These are phyloP conservation scores for Paradendryphiella salina DNA, from an alignment of 2,329 filamentous ascomycete species.

Conservation along the genomic window DNA sequence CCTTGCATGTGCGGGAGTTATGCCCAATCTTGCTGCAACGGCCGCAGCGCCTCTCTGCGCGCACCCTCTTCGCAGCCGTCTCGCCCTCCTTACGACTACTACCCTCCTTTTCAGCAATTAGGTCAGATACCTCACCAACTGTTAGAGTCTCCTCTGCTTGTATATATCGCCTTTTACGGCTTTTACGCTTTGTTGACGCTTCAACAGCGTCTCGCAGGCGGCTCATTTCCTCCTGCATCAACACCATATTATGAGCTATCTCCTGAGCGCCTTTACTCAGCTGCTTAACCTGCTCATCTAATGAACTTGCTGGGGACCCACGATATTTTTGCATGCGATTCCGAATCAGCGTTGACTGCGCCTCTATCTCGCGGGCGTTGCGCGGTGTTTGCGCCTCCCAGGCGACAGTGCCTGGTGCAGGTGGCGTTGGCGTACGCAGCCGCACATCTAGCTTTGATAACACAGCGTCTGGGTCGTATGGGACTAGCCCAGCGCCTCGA, in stretches of 20 bases:
- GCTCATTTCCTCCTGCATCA: slow-evolving; percentile 1
- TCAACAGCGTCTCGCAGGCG: not conserved
- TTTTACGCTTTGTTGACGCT: not conserved
- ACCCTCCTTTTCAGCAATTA: too few relatives aligned
- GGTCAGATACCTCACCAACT: too few relatives aligned
- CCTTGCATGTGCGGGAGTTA: too few relatives aligned
- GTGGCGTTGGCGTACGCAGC: slow-evolving; percentile 17
- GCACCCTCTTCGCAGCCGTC: too few relatives aligned
- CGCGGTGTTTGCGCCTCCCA: slow-evolving; percentile 17
- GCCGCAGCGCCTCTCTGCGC: too few relatives aligned
- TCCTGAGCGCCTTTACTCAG: too few relatives aligned
- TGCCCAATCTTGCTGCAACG: too few relatives aligned
- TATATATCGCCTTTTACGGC: not conserved
- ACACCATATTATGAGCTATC: slow-evolving; percentile 11
- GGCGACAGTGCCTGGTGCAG: not conserved
- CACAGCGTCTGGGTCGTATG: slow-evolving; percentile 37
- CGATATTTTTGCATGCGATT: slow-evolving; percentile 3
- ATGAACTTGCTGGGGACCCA: slow-evolving; percentile 10
- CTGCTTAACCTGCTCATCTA: slow-evolving; percentile 9
- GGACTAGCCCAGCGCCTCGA: slow-evolving; percentile 39
- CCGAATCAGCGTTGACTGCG: too few relatives aligned
- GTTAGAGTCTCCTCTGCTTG: not conserved
- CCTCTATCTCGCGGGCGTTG: slow-evolving; percentile 9
- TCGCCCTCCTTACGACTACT: too few relatives aligned
- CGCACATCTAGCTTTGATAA: slow-evolving; percentile 40